These are phyloP conservation scores for Sisymbrium irio DNA, from an alignment of 345 rosid genomes.

Conservation along the genomic window DNA sequence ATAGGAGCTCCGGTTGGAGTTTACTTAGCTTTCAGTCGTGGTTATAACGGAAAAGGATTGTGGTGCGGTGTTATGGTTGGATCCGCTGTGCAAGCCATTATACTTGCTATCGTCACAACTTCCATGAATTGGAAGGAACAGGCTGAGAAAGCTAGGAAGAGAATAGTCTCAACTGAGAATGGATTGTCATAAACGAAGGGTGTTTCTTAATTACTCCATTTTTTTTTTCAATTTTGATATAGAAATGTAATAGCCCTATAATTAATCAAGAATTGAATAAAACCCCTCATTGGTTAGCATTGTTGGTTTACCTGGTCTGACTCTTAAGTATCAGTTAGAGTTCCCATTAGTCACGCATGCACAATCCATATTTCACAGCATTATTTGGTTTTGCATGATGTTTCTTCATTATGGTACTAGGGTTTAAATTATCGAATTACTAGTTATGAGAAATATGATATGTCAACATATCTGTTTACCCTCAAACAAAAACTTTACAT, in stretches of 20 bases:
- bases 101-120: slow-evolving; percentile 28
- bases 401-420: too few relatives aligned
- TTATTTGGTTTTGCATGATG: too few relatives aligned
- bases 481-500: too few relatives aligned
- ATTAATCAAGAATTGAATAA: neutral
- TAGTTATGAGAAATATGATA: too few relatives aligned
- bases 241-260: neutral
- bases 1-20: slow-evolving; percentile 39
- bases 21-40: slow-evolving; percentile 28
- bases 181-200: neutral
- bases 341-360: too few relatives aligned
- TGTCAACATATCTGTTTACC: too few relatives aligned
- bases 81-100: slow-evolving; percentile 32
- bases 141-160: slow-evolving; percentile 25
- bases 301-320: too few relatives aligned
- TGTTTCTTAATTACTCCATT: neutral
- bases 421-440: too few relatives aligned
- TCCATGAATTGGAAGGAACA: slow-evolving; percentile 40
- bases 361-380: too few relatives aligned
- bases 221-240: neutral
- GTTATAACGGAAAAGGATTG: slow-evolving; percentile 35
- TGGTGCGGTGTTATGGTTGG: slow-evolving; percentile 45
- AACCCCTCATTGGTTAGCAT: neutral
- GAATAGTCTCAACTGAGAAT: neutral
- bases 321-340: too few relatives aligned